Evolutionary conservation across 2,329 filamentous ascomycete genomes (phyloP).

Genomic region (Aureobasidium sp.): DNA sequence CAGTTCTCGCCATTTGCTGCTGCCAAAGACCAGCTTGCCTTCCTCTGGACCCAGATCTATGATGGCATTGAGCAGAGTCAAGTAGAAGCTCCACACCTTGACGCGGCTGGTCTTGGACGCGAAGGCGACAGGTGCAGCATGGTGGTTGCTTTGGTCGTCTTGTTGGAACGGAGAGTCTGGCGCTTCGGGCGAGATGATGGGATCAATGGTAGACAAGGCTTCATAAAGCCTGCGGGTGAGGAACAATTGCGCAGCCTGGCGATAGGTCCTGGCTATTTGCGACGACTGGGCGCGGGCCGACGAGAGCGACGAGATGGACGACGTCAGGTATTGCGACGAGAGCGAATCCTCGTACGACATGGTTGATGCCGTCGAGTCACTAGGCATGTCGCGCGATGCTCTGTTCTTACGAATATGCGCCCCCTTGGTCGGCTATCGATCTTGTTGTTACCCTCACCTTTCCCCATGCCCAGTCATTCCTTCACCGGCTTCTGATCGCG

Average conservation of each 20-base stretch:
- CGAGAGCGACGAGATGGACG: constrained; percentile 61
- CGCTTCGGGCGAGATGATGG: constrained; percentile 59
- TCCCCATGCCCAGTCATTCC: neutral
- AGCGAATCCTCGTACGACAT: constrained; percentile 40
- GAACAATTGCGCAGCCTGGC: constrained; percentile 88
- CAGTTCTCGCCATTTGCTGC: constrained; percentile 72
- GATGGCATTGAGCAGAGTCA: constrained; percentile 86
- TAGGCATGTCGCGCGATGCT: constrained; percentile 20
- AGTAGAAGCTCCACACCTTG: constrained; percentile 95
- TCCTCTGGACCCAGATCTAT: constrained; percentile 83
- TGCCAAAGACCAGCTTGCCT: constrained; percentile 80
- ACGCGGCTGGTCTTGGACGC: constrained; percentile 76
- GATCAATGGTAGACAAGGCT: constrained; percentile 73
- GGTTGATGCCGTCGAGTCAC: constrained; percentile 19
- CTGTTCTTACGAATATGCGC: neutral
- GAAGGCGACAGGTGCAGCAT: constrained; percentile 60
- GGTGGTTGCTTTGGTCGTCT: neutral
- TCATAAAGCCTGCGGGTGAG: constrained; percentile 89
- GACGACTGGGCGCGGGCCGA: constrained; percentile 57
- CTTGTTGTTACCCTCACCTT: neutral
- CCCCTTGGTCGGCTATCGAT: constrained; percentile 1
- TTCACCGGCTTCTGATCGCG: neutral
- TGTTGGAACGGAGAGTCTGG: constrained; percentile 19
- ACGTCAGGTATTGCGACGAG: constrained; percentile 52
- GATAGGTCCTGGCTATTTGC: constrained; percentile 83